phyloP scores from a whole-genome alignment of 768 basidiomycete genomes.

The Naganishia vishniacii region DNA sequence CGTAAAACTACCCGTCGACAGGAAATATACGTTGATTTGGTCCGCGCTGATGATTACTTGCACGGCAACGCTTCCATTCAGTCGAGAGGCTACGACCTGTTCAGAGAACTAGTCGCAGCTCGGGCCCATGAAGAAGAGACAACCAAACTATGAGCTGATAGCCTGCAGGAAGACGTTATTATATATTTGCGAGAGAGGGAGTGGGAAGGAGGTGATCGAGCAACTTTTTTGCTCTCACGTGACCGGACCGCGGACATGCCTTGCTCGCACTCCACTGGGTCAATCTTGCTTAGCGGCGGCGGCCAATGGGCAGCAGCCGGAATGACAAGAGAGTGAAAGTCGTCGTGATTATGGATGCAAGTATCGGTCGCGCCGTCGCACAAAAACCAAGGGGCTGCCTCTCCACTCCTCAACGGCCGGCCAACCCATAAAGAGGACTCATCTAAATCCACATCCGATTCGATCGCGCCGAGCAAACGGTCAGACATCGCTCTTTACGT shows the following conservation, averaged over 20 bases:
- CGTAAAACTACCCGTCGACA: conserved; percentile 30
- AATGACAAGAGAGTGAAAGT: neutral
- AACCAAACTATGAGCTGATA: neutral
- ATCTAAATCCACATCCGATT: too few species aligned
- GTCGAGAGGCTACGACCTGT: conserved; percentile 22
- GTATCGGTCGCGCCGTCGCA: too few species aligned
- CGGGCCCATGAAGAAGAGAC: conserved; percentile 26
- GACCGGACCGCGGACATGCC: neutral
- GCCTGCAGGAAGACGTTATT: neutral
- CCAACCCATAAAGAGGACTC: too few species aligned
- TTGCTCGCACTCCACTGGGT: too few species aligned
- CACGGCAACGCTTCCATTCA: conserved; percentile 27
- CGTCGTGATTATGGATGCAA: neutral
- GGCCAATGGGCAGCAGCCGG: neutral
- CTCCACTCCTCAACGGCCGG: too few species aligned
- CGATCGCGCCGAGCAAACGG: too few species aligned
- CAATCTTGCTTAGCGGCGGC: neutral
- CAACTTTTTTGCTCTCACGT: conserved; percentile 12
- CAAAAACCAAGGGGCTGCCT: too few species aligned
- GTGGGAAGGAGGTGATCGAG: neutral
- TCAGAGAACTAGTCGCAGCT: conserved; percentile 23
- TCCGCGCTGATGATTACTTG: conserved; percentile 5
- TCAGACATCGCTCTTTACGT: too few species aligned
- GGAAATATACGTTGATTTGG: conserved; percentile 29
- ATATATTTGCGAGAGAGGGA: too few species aligned